These are phyloP conservation scores for Didymella glomerata DNA, from an alignment of 2,329 filamentous ascomycete genomes.

Conservation along the genomic window DNA sequence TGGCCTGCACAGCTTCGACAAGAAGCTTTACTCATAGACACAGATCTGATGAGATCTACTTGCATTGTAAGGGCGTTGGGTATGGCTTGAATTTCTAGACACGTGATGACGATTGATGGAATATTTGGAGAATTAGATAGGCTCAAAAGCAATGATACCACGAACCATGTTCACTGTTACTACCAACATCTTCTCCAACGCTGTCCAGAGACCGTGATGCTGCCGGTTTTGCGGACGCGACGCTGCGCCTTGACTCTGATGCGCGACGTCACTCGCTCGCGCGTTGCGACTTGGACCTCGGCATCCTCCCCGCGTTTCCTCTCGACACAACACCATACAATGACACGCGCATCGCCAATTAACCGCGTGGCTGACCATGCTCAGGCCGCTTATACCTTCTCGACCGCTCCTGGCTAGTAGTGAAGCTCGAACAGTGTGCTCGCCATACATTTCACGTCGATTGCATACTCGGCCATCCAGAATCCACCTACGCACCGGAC, in stretches of 20 bases:
- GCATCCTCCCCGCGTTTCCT: conserved; percentile 41
- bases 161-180: conserved; percentile 30
- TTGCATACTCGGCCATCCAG: not conserved
- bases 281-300: conserved; percentile 38
- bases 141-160: conserved; percentile 51
- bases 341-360: conserved; percentile 27
- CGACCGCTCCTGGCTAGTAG: conserved; percentile 23
- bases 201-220: conserved; percentile 2
- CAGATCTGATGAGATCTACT: conserved; percentile 11
- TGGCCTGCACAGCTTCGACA: conserved; percentile 96
- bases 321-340: conserved; percentile 28
- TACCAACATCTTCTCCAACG: not conserved
- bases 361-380: conserved; percentile 38
- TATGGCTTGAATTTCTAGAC: conserved; percentile 31
- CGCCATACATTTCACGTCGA: not conserved
- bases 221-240: conserved; percentile 7
- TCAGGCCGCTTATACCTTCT: conserved; percentile 22
- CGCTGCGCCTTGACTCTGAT: not conserved
- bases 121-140: conserved; percentile 33
- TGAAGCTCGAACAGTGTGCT: not conserved
- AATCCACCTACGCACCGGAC: not conserved
- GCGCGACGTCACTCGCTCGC: not conserved
- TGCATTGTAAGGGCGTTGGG: conserved; percentile 45
- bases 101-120: conserved; percentile 38
- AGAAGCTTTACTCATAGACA: conserved; percentile 92